Evolutionary conservation across 2,329 filamentous ascomycete genomes (phyloP), one percentile per base, ranked within the genome.

Genomic region (Diplodia intermedia): DNA sequence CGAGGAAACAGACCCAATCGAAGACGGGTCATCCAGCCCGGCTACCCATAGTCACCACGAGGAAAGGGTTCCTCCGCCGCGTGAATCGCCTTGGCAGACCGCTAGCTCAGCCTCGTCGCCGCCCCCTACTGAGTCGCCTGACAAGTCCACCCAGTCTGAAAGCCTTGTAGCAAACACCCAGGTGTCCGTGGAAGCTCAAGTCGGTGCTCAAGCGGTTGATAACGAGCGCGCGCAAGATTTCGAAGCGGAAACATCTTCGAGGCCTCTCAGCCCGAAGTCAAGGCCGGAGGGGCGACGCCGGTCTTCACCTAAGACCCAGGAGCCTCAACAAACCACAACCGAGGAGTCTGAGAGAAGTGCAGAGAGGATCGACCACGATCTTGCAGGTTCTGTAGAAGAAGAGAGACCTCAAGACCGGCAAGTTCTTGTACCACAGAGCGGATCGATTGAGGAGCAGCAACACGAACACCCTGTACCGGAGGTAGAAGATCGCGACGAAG

Each of bases 1-100:
- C 47, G 60, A 50, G 2, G 65, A 71, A 50, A 68, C 69, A 26
- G 67, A 70, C 50, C 67, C 66, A 4, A 68, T 70, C 29, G 69
- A 69, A 43, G 56, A 70, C 14, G 40, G 33, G 4, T 20, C 47
- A n/a, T 67, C 65, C 9, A 68, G 49, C 26, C 61, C 66, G n/a
- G 49, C 50, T 43, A 26, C 50, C 18, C 29, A 20, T 9, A 63
- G 31, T 18, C 18, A 52, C 36, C 50, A 65, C 47, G 61, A 54
- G 14, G 49, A 52, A 8, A 31, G 53, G n/a, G 9, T 40, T 29
- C 50, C 61, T 53, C 49, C 53, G 3, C 61, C 52, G 15, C 47
- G 40, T 3, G 49, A 54, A 26, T 65, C 61, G 4, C 61, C 61
- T n/a, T 40, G 29, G 50, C 47, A 54, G 33, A 65, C n/a, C 20